A percentile compares a stretch with the other conserved stretches of the same genome.
Conservation (phyloP, 345 rosid genomes). For the Xanthoceras sorbifolium region DNA sequence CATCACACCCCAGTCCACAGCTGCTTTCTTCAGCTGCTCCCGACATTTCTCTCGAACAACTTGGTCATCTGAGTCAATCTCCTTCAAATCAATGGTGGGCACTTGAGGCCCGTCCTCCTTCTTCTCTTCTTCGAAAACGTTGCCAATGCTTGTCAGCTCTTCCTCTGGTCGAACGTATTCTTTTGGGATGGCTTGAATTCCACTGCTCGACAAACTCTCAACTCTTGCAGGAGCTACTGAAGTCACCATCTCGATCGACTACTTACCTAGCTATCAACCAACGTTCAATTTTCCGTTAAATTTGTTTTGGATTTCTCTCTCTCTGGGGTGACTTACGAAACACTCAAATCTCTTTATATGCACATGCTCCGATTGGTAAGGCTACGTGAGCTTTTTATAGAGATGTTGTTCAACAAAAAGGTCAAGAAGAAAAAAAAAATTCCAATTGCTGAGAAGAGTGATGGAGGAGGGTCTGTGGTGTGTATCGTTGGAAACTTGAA, state of each 20-base stretch:
- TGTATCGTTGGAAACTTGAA: not conserved
- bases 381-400: conserved; percentile 13
- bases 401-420: not conserved
- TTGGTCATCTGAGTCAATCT: conserved; percentile 57
- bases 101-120: conserved; percentile 77
- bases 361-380: not conserved
- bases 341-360: not conserved
- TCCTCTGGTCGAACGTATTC: conserved; percentile 78
- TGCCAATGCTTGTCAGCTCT: conserved; percentile 68
- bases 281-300: not conserved
- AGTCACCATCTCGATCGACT: conserved; percentile 29
- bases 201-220: conserved; percentile 72
- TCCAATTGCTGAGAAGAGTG: not conserved
- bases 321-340: not conserved
- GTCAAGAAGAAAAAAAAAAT: not conserved
- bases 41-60: conserved; percentile 50
- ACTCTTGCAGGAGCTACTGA: conserved; percentile 46
- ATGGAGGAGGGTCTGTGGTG: not conserved
- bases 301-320: not conserved
- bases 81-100: conserved; percentile 70
- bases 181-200: conserved; percentile 68
- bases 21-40: conserved; percentile 56
- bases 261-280: no score
- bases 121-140: conserved; percentile 82
- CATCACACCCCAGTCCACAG: conserved; percentile 93